These are phyloP conservation scores for Cladorrhinum sp. DNA, from an alignment of 2,329 filamentous ascomycete genomes.

Conservation along the genomic window DNA sequence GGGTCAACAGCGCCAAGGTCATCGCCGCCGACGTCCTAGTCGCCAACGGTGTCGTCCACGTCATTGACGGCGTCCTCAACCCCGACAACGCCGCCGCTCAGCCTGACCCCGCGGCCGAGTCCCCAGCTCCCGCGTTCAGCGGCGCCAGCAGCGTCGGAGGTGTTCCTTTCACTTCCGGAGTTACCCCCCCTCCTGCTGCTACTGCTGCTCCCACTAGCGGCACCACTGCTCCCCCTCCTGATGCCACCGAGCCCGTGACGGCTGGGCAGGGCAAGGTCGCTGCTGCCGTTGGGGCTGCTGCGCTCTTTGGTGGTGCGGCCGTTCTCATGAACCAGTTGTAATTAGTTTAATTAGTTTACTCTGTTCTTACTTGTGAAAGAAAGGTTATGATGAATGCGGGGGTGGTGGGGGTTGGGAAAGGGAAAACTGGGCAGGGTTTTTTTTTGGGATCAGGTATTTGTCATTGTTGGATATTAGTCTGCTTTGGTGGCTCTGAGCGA, in stretches of 20 bases:
- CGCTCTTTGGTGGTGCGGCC: conserved; percentile 44
- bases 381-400: too few species aligned
- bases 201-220: not conserved
- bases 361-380: too few species aligned
- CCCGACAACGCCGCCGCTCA: conserved; percentile 45
- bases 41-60: conserved; percentile 55
- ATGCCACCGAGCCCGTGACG: conserved; percentile 31
- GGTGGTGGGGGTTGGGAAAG: not conserved
- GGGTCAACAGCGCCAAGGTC: conserved; percentile 50
- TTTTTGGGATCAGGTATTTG: not conserved
- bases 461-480: not conserved
- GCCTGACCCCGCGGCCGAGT: conserved; percentile 41
- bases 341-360: too few species aligned
- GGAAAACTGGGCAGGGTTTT: too few species aligned
- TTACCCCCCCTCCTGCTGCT: conserved; percentile 36
- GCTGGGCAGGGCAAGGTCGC: conserved; percentile 34
- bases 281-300: conserved; percentile 44
- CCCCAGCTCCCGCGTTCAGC: conserved; percentile 51
- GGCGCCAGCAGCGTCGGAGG: conserved; percentile 47
- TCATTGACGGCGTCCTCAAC: conserved; percentile 60
- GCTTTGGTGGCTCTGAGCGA: not conserved
- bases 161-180: conserved; percentile 54
- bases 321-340: conserved; percentile 17
- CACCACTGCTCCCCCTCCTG: conserved; percentile 29
- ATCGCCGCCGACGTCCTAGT: conserved; percentile 47